Conservation (phyloP, 352 stramenopile species). For the Globisporangium cystogenes region DNA sequence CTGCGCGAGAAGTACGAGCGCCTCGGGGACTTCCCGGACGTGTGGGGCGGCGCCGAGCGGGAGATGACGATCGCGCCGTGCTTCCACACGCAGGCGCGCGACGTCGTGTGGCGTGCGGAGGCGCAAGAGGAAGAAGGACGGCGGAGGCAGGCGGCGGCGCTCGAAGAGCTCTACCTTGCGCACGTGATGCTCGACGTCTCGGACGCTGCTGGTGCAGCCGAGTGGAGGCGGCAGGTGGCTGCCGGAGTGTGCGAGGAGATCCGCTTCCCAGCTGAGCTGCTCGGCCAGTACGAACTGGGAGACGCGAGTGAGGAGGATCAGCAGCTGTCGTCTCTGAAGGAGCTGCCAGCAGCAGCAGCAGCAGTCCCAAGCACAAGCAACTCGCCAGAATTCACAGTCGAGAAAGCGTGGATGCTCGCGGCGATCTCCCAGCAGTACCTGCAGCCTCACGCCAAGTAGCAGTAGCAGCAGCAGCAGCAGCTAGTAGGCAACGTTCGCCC, state of each 20-base stretch:
- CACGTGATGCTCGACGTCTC: slow-evolving; percentile 21
- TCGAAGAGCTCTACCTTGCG: slow-evolving; percentile 15
- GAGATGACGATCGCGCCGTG: slow-evolving; percentile 22
- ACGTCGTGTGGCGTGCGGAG: slow-evolving; percentile 4
- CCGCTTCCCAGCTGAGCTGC: slow-evolving; percentile 16
- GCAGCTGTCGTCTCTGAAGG: no score
- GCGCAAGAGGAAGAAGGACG: neutral
- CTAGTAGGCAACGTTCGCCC: no score
- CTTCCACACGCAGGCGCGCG: slow-evolving; percentile 30
- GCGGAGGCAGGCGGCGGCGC: no score
- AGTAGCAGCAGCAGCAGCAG: neutral
- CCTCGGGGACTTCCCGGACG: slow-evolving; percentile 18
- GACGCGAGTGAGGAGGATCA: neutral
- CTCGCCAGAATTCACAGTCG: slow-evolving; percentile 11
- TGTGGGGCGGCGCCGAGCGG: slow-evolving; percentile 22
- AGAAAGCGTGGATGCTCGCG: slow-evolving; percentile 36
- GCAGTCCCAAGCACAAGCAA: neutral
- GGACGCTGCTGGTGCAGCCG: neutral
- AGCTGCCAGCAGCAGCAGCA: neutral
- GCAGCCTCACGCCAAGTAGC: neutral
- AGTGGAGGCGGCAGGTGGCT: slow-evolving; percentile 20
- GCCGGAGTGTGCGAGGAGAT: slow-evolving; percentile 30
- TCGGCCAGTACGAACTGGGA: slow-evolving; percentile 6
- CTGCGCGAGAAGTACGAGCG: slow-evolving; percentile 31
- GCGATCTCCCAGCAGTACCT: slow-evolving; percentile 31